Percentiles rank a stretch among this genome's conserved stretches.
Evolutionary conservation across 345 rosid species (phyloP).

Genomic region (Euphorbia peplus): DNA sequence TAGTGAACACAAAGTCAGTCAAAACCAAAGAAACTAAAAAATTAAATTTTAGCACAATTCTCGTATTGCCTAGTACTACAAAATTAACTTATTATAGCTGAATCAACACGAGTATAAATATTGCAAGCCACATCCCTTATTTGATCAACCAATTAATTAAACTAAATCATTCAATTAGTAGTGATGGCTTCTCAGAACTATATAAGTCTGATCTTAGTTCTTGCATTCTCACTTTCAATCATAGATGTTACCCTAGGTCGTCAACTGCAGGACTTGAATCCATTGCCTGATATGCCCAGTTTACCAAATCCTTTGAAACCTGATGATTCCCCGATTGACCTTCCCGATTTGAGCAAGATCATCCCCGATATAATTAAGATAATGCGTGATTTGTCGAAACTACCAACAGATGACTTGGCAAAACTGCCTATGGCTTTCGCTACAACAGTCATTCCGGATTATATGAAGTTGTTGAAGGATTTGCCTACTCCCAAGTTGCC

Average conservation of each 20-base stretch:
- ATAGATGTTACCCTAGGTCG: neutral
- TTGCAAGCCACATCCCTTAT: neutral
- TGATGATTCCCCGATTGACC: neutral
- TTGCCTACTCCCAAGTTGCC: neutral
- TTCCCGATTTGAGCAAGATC: neutral
- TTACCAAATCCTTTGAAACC: neutral
- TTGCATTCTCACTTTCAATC: neutral
- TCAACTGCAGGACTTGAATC: neutral
- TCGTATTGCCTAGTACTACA: neutral
- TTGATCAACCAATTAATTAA: neutral
- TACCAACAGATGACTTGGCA: neutral
- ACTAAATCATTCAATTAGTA: neutral
- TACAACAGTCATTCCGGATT: neutral
- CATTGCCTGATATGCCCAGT: neutral
- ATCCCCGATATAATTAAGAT: neutral
- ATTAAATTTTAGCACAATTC: neutral
- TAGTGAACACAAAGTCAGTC: too few relatives aligned
- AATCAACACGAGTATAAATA: neutral
- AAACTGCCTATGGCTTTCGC: neutral
- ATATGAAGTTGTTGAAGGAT: neutral
- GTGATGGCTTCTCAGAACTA: neutral
- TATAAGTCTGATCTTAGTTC: neutral
- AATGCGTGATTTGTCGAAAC: neutral
- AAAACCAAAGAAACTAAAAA: too few relatives aligned
- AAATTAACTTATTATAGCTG: neutral